A percentile compares a stretch with the other conserved stretches of the same genome.
Evolutionary conservation across 202 grass and related monocot species (phyloP).

Genomic region (Setaria italica): DNA sequence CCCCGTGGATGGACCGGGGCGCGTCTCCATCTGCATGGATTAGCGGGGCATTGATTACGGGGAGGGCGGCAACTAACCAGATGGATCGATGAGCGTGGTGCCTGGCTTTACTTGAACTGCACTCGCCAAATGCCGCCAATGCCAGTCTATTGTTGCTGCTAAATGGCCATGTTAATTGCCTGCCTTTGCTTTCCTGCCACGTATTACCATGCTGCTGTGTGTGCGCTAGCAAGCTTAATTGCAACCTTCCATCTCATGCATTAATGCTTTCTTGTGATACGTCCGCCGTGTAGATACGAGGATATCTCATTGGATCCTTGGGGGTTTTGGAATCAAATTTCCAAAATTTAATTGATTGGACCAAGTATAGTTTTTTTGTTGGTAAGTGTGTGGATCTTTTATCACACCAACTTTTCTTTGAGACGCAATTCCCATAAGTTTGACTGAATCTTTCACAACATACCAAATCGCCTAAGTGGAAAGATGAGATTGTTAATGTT

Average conservation of each 20-base stretch:
- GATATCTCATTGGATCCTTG: background rate
- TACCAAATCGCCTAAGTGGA: background rate
- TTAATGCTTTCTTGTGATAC: constrained; percentile 19
- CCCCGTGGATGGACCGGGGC: background rate
- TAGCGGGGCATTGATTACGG: constrained; percentile 41
- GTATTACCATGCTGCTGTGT: background rate
- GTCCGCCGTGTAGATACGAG: background rate
- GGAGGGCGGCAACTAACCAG: constrained; percentile 33
- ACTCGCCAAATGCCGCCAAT: constrained; percentile 21
- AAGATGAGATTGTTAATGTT: background rate
- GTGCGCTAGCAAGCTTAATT: background rate
- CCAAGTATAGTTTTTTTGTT: no score
- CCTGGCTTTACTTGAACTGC: constrained; percentile 13
- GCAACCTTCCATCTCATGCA: background rate
- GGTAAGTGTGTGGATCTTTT: background rate
- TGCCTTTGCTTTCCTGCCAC: constrained; percentile 41
- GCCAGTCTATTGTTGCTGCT: background rate
- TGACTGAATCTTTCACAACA: background rate
- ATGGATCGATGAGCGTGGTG: background rate
- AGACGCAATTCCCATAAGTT: background rate
- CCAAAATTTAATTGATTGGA: background rate
- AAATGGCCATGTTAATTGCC: constrained; percentile 23
- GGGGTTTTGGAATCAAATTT: background rate
- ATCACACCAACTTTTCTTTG: background rate
- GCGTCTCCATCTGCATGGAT: constrained; percentile 46